Conservation (phyloP, 73 alveolate genomes). For the Paramecium pentaurelia region DNA sequence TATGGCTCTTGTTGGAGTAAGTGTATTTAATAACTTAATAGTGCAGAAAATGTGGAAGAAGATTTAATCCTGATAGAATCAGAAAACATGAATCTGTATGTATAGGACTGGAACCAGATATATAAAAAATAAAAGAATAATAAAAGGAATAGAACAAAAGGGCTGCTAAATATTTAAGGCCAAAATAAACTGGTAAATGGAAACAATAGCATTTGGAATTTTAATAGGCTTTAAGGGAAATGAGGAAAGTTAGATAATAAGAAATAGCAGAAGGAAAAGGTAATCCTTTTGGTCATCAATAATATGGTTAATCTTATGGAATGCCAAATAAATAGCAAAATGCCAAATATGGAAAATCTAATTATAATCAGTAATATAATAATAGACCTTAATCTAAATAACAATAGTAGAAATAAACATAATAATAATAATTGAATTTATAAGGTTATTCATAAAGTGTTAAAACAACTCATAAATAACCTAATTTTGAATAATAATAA, state of each 20-base stretch:
- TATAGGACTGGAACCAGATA: constrained; percentile 50
- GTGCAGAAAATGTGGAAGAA: constrained; percentile 53
- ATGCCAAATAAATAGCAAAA: neutral
- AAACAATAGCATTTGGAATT: constrained; percentile 27
- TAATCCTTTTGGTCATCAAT: neutral
- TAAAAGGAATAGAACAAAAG: constrained; percentile 1
- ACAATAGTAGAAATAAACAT: neutral
- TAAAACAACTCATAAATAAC: neutral
- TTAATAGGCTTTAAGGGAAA: constrained; percentile 29
- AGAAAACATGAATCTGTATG: constrained; percentile 59
- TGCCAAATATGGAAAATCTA: neutral
- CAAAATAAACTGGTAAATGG: constrained; percentile 40
- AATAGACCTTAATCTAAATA: neutral
- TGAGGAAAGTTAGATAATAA: constrained; percentile 34
- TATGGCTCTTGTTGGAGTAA: constrained; percentile 19
- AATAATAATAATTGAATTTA: neutral
- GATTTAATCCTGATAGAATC: constrained; percentile 54
- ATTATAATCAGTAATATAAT: neutral
- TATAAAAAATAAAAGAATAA: neutral
- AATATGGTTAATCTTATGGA: neutral
- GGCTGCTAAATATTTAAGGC: neutral
- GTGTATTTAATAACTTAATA: neutral
- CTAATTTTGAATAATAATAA: neutral
- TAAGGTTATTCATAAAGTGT: neutral
- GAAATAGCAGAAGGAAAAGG: neutral